Conservation (phyloP, 1,284 basidiomycete genomes). For the Boletellus dicymbophilus region DNA sequence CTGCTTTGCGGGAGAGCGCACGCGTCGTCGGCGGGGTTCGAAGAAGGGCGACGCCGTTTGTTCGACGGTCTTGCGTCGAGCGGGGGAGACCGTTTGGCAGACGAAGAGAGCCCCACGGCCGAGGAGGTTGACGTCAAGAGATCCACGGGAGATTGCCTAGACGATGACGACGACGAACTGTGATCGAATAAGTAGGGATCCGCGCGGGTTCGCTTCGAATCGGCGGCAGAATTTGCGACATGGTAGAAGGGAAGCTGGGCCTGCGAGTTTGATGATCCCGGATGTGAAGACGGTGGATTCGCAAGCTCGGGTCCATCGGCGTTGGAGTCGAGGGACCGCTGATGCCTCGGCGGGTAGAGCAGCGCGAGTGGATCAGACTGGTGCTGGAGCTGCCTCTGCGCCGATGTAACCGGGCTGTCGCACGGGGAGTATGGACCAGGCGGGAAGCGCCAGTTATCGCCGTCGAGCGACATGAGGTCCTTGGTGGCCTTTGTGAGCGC, state of each 20-base stretch:
- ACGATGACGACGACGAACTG: conserved; percentile 29
- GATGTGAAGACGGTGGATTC: conserved; percentile 4
- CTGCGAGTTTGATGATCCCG: conserved; percentile 2
- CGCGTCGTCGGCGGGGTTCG: conserved; percentile 13
- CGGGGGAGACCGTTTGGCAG: conserved; percentile 31
- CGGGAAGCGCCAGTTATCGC: conserved; percentile 29
- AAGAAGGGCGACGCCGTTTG: conserved; percentile 37
- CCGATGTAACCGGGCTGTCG: conserved; percentile 11
- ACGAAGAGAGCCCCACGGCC: conserved; percentile 5
- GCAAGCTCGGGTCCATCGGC: conserved; percentile 3
- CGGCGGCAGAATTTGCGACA: conserved; percentile 5
- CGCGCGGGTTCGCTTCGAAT: conserved; percentile 10
- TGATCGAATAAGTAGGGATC: conserved; percentile 15
- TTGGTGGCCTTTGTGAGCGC: conserved; percentile 72
- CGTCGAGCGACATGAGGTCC: conserved; percentile 39
- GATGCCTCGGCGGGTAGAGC: conserved; percentile 18
- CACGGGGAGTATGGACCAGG: conserved; percentile 16
- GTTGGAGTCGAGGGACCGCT: conserved; percentile 8
- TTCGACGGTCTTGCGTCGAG: conserved; percentile 25
- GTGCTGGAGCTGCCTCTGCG: conserved; percentile 13
- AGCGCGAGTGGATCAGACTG: conserved; percentile 20
- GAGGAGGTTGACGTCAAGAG: conserved; percentile 16
- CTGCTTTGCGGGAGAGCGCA: conserved; percentile 18
- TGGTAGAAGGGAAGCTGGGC: conserved; percentile 18
- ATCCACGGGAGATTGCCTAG: conserved; percentile 30